phyloP scores from a whole-genome alignment of 306 rosid species.

The Corylus americana region DNA sequence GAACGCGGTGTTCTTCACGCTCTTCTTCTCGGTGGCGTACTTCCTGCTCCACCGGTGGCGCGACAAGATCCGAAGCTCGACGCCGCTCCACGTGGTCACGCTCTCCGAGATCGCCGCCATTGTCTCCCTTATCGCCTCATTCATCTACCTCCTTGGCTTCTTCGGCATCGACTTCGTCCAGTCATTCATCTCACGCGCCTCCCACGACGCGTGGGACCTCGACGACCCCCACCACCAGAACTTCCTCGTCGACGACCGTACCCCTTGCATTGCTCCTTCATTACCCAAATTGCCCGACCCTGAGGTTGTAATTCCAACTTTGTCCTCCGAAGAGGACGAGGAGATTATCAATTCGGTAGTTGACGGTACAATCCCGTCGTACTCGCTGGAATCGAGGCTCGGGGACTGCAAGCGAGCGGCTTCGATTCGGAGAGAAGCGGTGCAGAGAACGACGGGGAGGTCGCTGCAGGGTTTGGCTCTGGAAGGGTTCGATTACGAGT shows the following conservation, averaged over 20 bases:
- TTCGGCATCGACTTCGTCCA: conserved; percentile 78
- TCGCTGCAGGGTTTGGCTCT: conserved; percentile 73
- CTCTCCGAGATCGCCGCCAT: conserved; percentile 61
- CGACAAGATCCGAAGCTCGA: conserved; percentile 69
- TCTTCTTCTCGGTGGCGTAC: conserved; percentile 71
- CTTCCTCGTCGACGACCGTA: conserved; percentile 1
- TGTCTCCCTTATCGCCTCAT: conserved; percentile 66
- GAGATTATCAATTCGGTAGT: conserved; percentile 54
- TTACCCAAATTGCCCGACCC: conserved; percentile 1
- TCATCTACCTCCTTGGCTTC: conserved; percentile 72
- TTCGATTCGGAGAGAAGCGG: conserved; percentile 68
- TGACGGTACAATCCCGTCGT: conserved; percentile 56
- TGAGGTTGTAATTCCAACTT: conserved; percentile 20
- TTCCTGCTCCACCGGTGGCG: conserved; percentile 72
- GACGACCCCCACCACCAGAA: conserved; percentile 27
- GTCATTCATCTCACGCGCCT: conserved; percentile 58
- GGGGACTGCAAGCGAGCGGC: conserved; percentile 76
- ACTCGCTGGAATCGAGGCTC: conserved; percentile 67
- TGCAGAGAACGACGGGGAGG: conserved; percentile 61
- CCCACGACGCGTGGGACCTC: conserved; percentile 54
- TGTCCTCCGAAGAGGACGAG: conserved; percentile 42
- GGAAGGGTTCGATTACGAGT: conserved; percentile 74
- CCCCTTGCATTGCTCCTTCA: conserved; percentile 4
- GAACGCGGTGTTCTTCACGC: conserved; percentile 67
- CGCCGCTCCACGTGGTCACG: conserved; percentile 67